Evolutionary conservation across 495 filamentous ascomycete genomes (phyloP).

Genomic region (Bryoglossum gracile): DNA sequence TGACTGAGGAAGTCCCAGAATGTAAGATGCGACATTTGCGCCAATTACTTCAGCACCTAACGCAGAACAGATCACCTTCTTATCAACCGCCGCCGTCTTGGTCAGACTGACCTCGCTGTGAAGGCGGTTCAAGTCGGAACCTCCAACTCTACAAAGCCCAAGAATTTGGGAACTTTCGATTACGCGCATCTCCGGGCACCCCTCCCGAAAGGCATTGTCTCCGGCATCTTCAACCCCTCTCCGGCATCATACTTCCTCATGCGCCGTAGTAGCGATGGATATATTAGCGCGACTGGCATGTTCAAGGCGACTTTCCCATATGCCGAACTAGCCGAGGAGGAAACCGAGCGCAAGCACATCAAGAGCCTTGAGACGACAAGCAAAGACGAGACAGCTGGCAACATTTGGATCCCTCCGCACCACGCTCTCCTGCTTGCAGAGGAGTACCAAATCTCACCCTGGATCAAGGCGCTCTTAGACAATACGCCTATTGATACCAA

Average conservation of each 20-base stretch:
- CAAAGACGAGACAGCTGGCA: conserved; percentile 87
- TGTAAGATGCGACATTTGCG: conserved; percentile 39
- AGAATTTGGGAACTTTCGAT: conserved; percentile 78
- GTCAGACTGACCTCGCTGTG: conserved; percentile 83
- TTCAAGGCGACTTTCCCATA: conserved; percentile 98
- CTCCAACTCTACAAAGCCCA: conserved; percentile 57
- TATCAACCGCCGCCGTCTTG: conserved; percentile 75
- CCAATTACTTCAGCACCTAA: conserved; percentile 23
- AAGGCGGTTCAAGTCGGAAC: conserved; percentile 60
- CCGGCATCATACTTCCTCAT: conserved; percentile 95
- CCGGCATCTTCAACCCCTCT: conserved; percentile 80
- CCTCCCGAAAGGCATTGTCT: conserved; percentile 78
- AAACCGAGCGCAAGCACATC: conserved; percentile 76
- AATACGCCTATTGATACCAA: conserved; percentile 54
- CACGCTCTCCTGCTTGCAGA: conserved; percentile 77
- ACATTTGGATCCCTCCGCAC: conserved; percentile 87
- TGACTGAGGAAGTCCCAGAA: conserved; percentile 64
- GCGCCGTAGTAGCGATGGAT: conserved; percentile 93
- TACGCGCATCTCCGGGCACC: conserved; percentile 93
- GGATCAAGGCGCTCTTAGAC: conserved; percentile 87
- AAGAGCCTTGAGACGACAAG: conserved; percentile 72
- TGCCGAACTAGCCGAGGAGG: conserved; percentile 77
- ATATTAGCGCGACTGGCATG: conserved; percentile 94
- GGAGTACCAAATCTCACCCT: conserved; percentile 70
- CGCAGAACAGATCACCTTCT: conserved; percentile 66